Conservation (phyloP, 257 asterid genomes). For the Jasminum sambac region DNA sequence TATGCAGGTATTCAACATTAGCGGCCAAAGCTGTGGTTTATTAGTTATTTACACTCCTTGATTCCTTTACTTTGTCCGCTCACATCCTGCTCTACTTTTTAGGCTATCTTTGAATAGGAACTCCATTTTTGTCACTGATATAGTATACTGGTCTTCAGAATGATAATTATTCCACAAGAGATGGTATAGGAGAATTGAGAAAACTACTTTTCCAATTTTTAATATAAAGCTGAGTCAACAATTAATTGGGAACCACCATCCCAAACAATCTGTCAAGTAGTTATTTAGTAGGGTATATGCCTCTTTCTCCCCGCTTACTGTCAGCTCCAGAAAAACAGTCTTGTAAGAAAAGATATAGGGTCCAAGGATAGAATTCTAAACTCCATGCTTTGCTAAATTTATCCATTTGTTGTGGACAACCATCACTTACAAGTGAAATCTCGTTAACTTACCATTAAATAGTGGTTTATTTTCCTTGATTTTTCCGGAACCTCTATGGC, state of each 20-base stretch:
- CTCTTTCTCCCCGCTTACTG: neutral
- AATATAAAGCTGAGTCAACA: neutral
- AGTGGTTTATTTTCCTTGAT: conserved; percentile 2
- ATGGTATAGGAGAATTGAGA: neutral
- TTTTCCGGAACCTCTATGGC: neutral
- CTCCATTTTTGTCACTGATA: neutral
- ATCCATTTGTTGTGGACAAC: neutral
- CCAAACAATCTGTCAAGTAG: neutral
- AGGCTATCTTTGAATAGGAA: neutral
- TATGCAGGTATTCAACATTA: conserved; percentile 56
- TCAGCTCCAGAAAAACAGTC: neutral
- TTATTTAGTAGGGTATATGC: neutral
- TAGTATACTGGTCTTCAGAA: neutral
- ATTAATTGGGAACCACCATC: neutral
- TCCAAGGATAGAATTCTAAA: neutral
- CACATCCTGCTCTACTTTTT: conserved; percentile 14
- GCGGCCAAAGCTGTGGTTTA: conserved; percentile 6
- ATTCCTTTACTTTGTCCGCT: conserved; percentile 3
- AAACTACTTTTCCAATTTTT: neutral
- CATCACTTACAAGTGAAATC: neutral
- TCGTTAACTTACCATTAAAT: conserved; percentile 11
- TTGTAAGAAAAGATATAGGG: conserved; percentile 16
- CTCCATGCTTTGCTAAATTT: neutral
- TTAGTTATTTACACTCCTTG: conserved; percentile 3
- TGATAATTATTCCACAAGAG: neutral